Percentiles rank a stretch among this genome's conserved stretches.
These are phyloP conservation scores for Hevea brasiliensis DNA, from an alignment of 345 rosid genomes.

Conservation along the genomic window DNA sequence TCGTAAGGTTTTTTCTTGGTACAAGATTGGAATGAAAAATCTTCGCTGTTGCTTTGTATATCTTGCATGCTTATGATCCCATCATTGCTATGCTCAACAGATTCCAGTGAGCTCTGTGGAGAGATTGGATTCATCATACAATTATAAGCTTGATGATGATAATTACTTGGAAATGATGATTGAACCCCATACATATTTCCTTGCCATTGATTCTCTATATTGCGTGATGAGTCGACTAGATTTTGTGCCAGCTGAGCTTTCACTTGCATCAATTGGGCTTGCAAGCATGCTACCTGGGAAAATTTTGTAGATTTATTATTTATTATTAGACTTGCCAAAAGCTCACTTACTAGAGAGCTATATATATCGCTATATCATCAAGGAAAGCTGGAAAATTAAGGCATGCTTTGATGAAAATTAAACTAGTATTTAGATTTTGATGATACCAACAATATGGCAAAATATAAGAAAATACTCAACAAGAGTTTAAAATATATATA, in stretches of 20 bases:
- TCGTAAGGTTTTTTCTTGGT: conserved; percentile 44
- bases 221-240: conserved; percentile 33
- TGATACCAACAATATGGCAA: too few species aligned
- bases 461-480: too few species aligned
- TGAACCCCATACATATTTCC: conserved; percentile 18
- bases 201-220: conserved; percentile 40
- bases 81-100: conserved; percentile 38
- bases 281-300: conserved; percentile 70
- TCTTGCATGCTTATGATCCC: conserved; percentile 35
- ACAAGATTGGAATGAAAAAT: conserved; percentile 34
- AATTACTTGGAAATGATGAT: conserved; percentile 23
- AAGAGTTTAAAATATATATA: too few species aligned
- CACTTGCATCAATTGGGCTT: conserved; percentile 86
- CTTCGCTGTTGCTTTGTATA: conserved; percentile 39
- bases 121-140: conserved; percentile 52
- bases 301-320: too few species aligned
- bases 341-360: too few species aligned
- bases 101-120: conserved; percentile 76
- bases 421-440: too few species aligned
- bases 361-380: too few species aligned
- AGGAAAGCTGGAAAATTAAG: too few species aligned
- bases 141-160: conserved; percentile 15
- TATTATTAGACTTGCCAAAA: too few species aligned
- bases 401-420: too few species aligned
- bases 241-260: conserved; percentile 68